Base-by-base conservation (phyloP, 1,139 yeast genomes). In the Candida gigantensis region DNA sequence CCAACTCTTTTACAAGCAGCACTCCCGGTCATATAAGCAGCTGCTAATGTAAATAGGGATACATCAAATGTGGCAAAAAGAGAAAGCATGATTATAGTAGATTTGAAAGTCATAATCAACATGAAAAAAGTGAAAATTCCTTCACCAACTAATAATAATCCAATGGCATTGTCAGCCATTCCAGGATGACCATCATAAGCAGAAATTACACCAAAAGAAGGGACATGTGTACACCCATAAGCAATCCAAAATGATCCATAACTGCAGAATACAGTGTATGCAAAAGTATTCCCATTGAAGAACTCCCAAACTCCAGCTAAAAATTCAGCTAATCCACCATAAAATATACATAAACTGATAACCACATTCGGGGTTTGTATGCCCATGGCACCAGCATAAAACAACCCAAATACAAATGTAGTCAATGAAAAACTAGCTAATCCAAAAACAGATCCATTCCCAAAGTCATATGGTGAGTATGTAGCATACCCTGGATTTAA, bases 381-480 rank as follows among this genome's bases (percentile, higher is more conserved):
- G 8, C 74, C 74, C 65, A 60, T 62, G n/a, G 73, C 74, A 42
- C 52, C 56, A 16, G 70, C 69, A 40, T 69, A 68, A 43, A 38
- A 51, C 52, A 77, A 62, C 2, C 75, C 66, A 41, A 72, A 60
- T 6, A 66, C 64, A 47, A 78, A 68, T 1, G 81, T 74, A 24
- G 76, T 65, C 43, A 72, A 49, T 15, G 73, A 70, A 57, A 77
- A 79, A 4, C 76, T 79, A 21, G 74, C 63, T 39, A 79, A 64
- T 3, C 84, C 85, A 42, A 79, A 58, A 4, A 86, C 84, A 21
- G 79, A 77, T 0, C 86, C 84, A 49, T 80, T 79, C 25, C 75
- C 83, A 40, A 69, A 57, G 32, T 60, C 44, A 36, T 60, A 50
- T 19, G 42, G 47, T 15, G 72, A 67, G 33, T 55, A 59, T 4